Evolutionary conservation across 306 rosid species (phyloP), one percentile per base, ranked within the genome.

Genomic region (Fragaria vesca): DNA sequence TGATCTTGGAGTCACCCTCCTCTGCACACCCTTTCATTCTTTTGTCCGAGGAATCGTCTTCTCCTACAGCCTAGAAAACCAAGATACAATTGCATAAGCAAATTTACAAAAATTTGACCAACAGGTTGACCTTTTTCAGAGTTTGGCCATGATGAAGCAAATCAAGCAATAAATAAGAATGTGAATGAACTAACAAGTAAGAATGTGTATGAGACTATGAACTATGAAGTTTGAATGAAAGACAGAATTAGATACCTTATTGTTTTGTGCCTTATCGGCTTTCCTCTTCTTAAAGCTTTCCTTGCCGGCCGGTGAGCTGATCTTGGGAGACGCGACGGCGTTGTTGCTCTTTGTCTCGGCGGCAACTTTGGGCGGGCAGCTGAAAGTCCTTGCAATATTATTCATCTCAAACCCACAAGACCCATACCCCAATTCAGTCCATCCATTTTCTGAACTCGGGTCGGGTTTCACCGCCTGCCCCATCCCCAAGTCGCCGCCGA

Each of bases 1-100:
- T 83, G 57, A 76, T 78, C 80, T 94, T 94, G 11, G 98, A 91
- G 55, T 90, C 97, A 8, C 80, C 92, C 77, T 90, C 96, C 4
- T 88, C 94, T 4, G 69, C 88, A 79, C 81, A 82, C 36, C 77
- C 77, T 87, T 91, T 93, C 50, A 69, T 80, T 77, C 78, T 86
- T 83, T 94, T 94, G 16, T 88, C 91, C 11, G 78, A 86, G 66
- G 55, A 61, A 15, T 82, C 86, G 12, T 80, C 86, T 42, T 86
- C 91, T 67, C 87, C 96, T 42, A 70, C 89, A 76, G 60, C 78
- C 98, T 94, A 67, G 34, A 76, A 74, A 30, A 5, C 60, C 45
- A n/a, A 61, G 21, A 75, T 28, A 62, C 2, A 42, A 12, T 30
- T 21, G 13, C 34, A 73, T 57, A 28, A 73, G 38, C 9, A 24